Percentiles rank a stretch among this genome's conserved stretches.
phyloP scores from a whole-genome alignment of 306 rosid species.

The Fragaria vesca region DNA sequence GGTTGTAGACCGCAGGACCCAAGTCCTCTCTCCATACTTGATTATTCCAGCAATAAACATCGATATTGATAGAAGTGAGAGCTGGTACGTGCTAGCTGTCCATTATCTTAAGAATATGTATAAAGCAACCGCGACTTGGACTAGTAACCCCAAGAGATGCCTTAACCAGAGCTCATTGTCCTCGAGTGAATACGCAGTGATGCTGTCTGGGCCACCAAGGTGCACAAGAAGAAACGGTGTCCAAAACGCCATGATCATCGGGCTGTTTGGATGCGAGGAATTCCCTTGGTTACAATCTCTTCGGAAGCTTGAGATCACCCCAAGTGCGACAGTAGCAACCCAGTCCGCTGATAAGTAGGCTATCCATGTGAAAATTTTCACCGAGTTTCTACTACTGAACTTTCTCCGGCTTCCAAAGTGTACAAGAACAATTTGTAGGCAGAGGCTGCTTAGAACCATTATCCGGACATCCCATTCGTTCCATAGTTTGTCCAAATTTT shows the following conservation, averaged over 20 bases:
- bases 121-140: slow-evolving; percentile 8
- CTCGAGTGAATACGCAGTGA: slow-evolving; percentile 36
- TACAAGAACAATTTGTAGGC: slow-evolving; percentile 24
- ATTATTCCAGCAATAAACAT: too few relatives aligned
- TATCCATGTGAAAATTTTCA: slow-evolving; percentile 9
- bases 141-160: slow-evolving; percentile 17
- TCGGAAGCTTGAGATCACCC: slow-evolving; percentile 24
- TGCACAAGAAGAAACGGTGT: slow-evolving; percentile 45
- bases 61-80: too few relatives aligned
- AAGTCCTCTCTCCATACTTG: too few relatives aligned
- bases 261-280: not conserved
- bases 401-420: slow-evolving; percentile 29
- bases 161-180: slow-evolving; percentile 41
- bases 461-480: slow-evolving; percentile 28
- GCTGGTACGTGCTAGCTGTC: too few relatives aligned
- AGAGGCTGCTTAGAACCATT: slow-evolving; percentile 26
- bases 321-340: slow-evolving; percentile 29
- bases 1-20: too few relatives aligned
- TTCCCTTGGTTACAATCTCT: not conserved
- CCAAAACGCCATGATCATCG: slow-evolving; percentile 30
- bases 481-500: slow-evolving; percentile 20
- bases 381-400: not conserved
- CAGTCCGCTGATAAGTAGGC: slow-evolving; percentile 23
- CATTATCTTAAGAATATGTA: slow-evolving; percentile 4
- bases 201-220: slow-evolving; percentile 43